These are phyloP conservation scores for Sonneratia alba DNA, from an alignment of 345 rosid genomes.

Conservation along the genomic window DNA sequence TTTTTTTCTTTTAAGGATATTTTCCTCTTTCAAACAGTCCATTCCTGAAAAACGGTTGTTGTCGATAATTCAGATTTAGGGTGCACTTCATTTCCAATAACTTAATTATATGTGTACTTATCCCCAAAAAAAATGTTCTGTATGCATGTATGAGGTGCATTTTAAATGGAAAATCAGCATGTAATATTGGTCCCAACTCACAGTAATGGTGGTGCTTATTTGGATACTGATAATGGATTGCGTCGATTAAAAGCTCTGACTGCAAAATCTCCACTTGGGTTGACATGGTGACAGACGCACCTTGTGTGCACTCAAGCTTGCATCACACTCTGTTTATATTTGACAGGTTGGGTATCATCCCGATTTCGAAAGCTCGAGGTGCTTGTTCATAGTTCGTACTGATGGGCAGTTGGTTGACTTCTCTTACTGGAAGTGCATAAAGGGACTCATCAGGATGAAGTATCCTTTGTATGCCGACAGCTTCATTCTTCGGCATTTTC, in stretches of 20 bases:
- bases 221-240: neutral
- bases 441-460: constrained; percentile 80
- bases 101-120: no score
- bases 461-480: constrained; percentile 86
- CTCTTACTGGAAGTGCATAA: constrained; percentile 98
- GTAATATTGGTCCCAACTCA: no score
- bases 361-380: constrained; percentile 63
- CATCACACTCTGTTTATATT: neutral
- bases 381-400: constrained; percentile 75
- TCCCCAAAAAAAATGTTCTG: no score
- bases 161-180: no score
- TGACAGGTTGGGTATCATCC: constrained; percentile 82
- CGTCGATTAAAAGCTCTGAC: neutral
- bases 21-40: neutral
- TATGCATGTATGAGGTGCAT: no score
- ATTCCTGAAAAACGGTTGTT: no score
- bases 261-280: neutral
- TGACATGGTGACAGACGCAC: neutral
- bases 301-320: no score
- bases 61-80: no score
- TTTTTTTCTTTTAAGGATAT: neutral
- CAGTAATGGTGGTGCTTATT: no score
- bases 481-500: constrained; percentile 84
- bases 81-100: no score
- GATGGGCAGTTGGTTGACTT: constrained; percentile 75